Percentiles rank a stretch among this genome's conserved stretches.
Conservation (phyloP, 306 rosid genomes). For the Rosa lucieae region DNA sequence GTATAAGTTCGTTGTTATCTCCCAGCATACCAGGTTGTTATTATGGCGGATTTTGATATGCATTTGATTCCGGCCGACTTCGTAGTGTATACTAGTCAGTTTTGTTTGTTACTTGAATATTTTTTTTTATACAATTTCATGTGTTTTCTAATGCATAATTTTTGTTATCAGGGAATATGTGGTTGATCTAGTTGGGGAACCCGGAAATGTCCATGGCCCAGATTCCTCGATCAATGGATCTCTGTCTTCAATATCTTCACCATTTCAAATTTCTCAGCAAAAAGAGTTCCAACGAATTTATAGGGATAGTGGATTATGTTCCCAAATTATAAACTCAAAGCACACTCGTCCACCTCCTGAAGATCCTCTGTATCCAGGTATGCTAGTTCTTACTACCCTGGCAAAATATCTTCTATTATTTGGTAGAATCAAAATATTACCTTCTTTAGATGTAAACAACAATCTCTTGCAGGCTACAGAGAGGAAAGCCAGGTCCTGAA, state of each 20-base stretch:
- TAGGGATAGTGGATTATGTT: conserved; percentile 39
- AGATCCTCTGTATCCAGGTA: conserved; percentile 53
- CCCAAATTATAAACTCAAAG: conserved; percentile 41
- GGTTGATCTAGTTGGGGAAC: conserved; percentile 96
- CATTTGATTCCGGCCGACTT: not conserved
- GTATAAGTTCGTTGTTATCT: not conserved
- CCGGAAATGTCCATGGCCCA: conserved; percentile 87
- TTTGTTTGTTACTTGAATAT: not conserved
- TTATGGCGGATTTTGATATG: not conserved
- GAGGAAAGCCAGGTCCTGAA: conserved; percentile 42
- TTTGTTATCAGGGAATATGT: conserved; percentile 78
- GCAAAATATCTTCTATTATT: conserved; percentile 19
- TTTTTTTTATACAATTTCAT: not conserved
- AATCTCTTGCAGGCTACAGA: conserved; percentile 47
- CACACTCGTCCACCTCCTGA: conserved; percentile 40
- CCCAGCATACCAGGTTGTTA: not conserved
- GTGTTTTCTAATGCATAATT: conserved; percentile 1
- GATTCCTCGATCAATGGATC: conserved; percentile 89
- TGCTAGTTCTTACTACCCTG: conserved; percentile 29
- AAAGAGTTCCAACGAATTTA: conserved; percentile 67
- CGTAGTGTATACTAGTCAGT: not conserved
- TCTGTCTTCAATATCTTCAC: conserved; percentile 75
- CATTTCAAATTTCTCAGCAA: conserved; percentile 74
- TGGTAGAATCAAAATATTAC: not conserved
- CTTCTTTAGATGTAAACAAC: not conserved